Percentiles rank a stretch among this genome's conserved stretches.
Evolutionary conservation across 164 flowering plant species (phyloP).

Genomic region (Cinnamomum micranthum): DNA sequence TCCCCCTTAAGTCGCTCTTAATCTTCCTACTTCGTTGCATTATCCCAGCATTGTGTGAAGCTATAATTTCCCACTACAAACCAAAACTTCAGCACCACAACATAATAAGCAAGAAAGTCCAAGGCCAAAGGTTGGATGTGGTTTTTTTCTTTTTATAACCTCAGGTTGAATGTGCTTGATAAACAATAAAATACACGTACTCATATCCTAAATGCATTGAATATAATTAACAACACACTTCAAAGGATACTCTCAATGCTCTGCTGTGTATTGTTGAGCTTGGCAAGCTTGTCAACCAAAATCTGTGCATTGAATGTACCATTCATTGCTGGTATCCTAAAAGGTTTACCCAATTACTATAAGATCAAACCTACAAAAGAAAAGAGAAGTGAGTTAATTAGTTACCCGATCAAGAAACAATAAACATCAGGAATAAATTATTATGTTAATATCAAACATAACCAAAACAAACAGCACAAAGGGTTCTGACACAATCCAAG

Average conservation of each 20-base stretch:
- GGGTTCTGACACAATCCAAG: too few species aligned
- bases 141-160: background rate
- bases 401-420: background rate
- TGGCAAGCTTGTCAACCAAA: conserved; percentile 81
- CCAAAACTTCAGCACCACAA: background rate
- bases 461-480: background rate
- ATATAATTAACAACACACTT: background rate
- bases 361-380: conserved; percentile 18
- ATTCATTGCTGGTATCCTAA: conserved; percentile 43
- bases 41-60: too few species aligned
- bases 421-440: background rate
- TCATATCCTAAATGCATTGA: too few species aligned
- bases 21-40: too few species aligned
- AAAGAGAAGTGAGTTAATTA: background rate
- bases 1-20: too few species aligned
- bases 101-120: background rate
- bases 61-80: background rate
- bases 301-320: conserved; percentile 82
- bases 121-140: too few species aligned
- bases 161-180: background rate
- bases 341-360: conserved; percentile 7
- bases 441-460: background rate
- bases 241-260: conserved; percentile 95
- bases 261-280: conserved; percentile 78
- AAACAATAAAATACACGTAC: background rate